Conservation (phyloP, 106 monocot genomes). For the Dioscorea zingiberensis region DNA sequence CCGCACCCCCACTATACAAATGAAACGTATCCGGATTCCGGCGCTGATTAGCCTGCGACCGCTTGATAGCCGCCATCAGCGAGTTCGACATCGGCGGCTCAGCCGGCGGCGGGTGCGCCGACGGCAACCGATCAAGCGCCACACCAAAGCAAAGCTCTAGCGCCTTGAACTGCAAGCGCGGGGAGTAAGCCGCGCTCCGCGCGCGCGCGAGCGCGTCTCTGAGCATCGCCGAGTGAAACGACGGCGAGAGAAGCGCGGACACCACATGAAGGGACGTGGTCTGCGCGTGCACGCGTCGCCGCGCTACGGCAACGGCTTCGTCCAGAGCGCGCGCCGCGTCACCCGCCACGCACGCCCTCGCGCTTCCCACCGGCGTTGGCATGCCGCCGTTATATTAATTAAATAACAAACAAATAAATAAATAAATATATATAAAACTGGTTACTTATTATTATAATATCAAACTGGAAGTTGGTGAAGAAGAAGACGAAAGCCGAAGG, state of each 20-base stretch:
- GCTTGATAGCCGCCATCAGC: conserved; percentile 97
- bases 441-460: not conserved
- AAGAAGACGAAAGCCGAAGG: not conserved
- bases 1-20: conserved; percentile 42
- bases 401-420: not conserved
- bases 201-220: conserved; percentile 52
- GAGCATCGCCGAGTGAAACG: conserved; percentile 22
- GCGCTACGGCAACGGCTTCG: conserved; percentile 59
- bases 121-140: conserved; percentile 71
- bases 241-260: conserved; percentile 51
- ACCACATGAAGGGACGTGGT: conserved; percentile 91
- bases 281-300: conserved; percentile 77
- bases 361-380: conserved; percentile 74
- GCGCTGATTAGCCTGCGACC: conserved; percentile 93
- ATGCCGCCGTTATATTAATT: conserved; percentile 15
- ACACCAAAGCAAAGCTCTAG: conserved; percentile 86
- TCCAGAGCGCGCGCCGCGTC: conserved; percentile 67
- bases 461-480: not conserved
- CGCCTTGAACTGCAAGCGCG: conserved; percentile 68
- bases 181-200: conserved; percentile 43
- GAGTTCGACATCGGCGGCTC: conserved; percentile 91
- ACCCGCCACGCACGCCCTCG: conserved; percentile 60
- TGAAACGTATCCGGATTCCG: conserved; percentile 89
- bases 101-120: conserved; percentile 13
- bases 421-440: not conserved